Percentiles rank a stretch among this genome's conserved stretches.
Evolutionary conservation across 1,284 basidiomycete genomes (phyloP).

Genomic region (Xerocomus minutiporus): DNA sequence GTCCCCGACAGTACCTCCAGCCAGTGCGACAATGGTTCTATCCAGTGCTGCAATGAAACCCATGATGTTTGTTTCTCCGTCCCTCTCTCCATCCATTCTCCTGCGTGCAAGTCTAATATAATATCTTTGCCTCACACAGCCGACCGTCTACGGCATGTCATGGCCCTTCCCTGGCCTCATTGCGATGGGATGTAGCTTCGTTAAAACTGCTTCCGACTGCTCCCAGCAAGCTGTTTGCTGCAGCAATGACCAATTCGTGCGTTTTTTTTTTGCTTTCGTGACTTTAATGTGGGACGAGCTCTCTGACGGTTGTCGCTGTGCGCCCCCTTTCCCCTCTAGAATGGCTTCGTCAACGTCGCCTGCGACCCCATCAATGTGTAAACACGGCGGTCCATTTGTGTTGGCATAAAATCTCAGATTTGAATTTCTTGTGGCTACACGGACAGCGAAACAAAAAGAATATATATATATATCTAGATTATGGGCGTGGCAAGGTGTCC

Average conservation of each 20-base stretch:
- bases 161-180: not conserved
- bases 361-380: constrained; percentile 6
- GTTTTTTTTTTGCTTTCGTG: not conserved
- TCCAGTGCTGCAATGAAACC: constrained; percentile 9
- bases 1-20: not conserved
- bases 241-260: not conserved
- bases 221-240: constrained; percentile 12
- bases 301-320: not conserved
- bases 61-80: constrained; percentile 1
- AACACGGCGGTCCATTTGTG: not conserved
- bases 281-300: not conserved
- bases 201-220: not conserved
- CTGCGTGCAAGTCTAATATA: not conserved
- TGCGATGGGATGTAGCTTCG: not conserved
- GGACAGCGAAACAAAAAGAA: not conserved
- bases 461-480: not conserved
- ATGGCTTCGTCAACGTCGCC: not conserved
- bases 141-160: not conserved
- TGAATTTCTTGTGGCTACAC: constrained; percentile 3
- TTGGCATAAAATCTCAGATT: not conserved
- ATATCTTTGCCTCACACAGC: constrained; percentile 1
- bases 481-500: not conserved
- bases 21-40: constrained; percentile 8
- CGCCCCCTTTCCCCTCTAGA: constrained; percentile 5
- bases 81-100: too few relatives aligned